phyloP scores from a whole-genome alignment of 163 green algal species.

The Scenedesmus sp. region DNA sequence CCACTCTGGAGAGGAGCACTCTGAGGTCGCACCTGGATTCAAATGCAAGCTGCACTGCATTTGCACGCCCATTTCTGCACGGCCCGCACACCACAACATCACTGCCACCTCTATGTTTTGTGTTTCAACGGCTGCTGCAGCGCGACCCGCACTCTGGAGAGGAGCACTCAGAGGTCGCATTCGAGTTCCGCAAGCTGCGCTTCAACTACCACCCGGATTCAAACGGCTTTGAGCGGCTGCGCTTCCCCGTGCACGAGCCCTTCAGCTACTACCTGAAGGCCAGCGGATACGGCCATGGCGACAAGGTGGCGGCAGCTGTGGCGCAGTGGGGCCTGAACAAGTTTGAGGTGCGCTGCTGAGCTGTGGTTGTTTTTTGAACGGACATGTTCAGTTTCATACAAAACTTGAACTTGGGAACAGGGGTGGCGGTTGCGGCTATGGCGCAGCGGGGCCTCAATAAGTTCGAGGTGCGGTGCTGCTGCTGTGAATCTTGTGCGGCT shows the following conservation, averaged over 20 bases:
- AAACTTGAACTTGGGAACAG: too few relatives aligned
- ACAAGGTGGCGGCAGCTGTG: conserved; percentile 72
- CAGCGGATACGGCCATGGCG: conserved; percentile 61
- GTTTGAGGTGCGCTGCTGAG: conserved; percentile 69
- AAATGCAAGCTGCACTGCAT: conserved; percentile 60
- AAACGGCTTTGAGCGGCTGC: conserved; percentile 79
- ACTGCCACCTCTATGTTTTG: too few relatives aligned
- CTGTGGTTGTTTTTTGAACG: not conserved
- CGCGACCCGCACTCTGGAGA: conserved; percentile 8
- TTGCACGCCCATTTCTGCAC: too few relatives aligned
- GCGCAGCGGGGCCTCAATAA: not conserved
- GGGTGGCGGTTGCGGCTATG: too few relatives aligned
- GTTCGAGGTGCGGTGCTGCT: conserved; percentile 70
- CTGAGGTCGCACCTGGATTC: conserved; percentile 84
- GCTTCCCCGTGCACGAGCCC: conserved; percentile 61
- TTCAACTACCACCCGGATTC: conserved; percentile 75
- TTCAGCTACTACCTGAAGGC: conserved; percentile 70
- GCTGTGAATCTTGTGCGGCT: too few relatives aligned
- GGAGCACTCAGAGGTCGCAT: conserved; percentile 68
- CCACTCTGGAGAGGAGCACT: not conserved
- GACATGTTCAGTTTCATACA: too few relatives aligned
- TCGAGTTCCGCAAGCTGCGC: conserved; percentile 87
- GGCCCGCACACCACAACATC: too few relatives aligned
- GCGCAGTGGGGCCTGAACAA: conserved; percentile 87
- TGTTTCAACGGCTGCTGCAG: not conserved